Evolutionary conservation across 495 filamentous ascomycete species (phyloP).

Genomic region (Penicillium atrosanguineum): DNA sequence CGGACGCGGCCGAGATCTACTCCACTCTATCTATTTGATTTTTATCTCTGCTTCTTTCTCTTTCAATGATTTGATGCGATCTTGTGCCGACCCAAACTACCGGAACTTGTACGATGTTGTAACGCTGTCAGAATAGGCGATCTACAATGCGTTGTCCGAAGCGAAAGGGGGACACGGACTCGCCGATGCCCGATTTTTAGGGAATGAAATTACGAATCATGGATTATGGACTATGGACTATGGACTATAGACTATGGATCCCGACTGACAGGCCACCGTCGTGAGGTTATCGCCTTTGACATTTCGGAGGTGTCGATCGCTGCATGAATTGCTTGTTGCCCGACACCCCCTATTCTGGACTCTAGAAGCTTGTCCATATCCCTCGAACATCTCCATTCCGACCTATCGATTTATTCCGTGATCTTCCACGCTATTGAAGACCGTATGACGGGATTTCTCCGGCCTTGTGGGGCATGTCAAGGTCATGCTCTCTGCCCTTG

Average conservation of each 20-base stretch:
- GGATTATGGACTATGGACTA: background rate
- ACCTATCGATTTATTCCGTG: background rate
- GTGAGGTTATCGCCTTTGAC: background rate
- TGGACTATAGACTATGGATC: background rate
- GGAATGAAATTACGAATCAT: background rate
- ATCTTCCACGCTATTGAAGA: background rate
- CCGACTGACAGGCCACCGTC: background rate
- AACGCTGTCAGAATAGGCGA: background rate
- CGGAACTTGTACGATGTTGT: background rate
- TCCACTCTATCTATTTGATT: background rate
- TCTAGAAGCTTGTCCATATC: background rate
- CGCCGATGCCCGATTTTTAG: slow-evolving; percentile 6
- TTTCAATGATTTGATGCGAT: background rate
- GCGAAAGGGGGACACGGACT: slow-evolving; percentile 8
- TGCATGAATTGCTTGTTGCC: background rate
- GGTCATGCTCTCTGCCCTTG: background rate
- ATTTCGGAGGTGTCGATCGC: background rate
- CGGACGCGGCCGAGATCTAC: background rate
- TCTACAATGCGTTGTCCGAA: background rate
- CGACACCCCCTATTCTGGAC: background rate
- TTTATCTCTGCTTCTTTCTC: background rate
- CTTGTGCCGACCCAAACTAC: background rate
- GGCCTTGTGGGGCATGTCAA: background rate
- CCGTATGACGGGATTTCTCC: background rate
- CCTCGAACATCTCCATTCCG: background rate